These are phyloP conservation scores for Rhodotorula mucilaginosa DNA, from an alignment of 1,284 basidiomycete species.

Conservation along the genomic window DNA sequence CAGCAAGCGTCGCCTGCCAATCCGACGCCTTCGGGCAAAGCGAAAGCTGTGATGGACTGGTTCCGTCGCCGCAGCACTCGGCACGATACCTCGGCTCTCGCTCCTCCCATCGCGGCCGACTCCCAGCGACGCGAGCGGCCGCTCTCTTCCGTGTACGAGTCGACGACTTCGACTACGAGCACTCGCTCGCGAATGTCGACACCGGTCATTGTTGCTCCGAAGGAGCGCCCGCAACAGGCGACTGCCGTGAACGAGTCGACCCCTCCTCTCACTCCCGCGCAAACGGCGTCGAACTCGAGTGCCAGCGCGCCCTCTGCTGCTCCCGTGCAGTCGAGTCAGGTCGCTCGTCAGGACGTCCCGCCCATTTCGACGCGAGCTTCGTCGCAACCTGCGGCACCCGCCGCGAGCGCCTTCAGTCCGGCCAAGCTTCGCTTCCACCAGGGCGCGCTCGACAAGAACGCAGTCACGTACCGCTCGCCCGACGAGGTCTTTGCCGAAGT, in stretches of 20 bases:
- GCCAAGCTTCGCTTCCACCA: conserved; percentile 77
- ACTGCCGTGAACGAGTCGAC: neutral
- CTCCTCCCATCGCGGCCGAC: conserved; percentile 39
- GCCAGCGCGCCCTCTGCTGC: neutral
- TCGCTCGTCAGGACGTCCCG: no score
- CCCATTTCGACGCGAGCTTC: neutral
- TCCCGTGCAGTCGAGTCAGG: neutral
- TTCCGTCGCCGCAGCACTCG: conserved; percentile 52
- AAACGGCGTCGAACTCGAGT: conserved; percentile 46
- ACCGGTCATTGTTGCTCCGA: neutral
- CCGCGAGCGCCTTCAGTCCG: conserved; percentile 12
- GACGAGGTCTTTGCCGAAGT: conserved; percentile 84
- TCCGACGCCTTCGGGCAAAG: conserved; percentile 54
- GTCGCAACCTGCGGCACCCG: neutral
- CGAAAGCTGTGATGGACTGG: conserved; percentile 64
- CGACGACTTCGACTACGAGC: conserved; percentile 10
- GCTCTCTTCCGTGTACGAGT: neutral
- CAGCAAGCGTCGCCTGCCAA: conserved; percentile 15
- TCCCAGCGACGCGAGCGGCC: conserved; percentile 28
- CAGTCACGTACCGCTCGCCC: conserved; percentile 79
- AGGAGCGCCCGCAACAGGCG: neutral
- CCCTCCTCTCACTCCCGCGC: conserved; percentile 9
- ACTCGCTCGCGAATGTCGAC: conserved; percentile 15
- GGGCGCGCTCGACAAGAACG: conserved; percentile 88
- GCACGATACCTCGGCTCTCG: conserved; percentile 3